Base-by-base conservation (phyloP, 164 flowering plant species). In the Magnolia changhungtana region DNA sequence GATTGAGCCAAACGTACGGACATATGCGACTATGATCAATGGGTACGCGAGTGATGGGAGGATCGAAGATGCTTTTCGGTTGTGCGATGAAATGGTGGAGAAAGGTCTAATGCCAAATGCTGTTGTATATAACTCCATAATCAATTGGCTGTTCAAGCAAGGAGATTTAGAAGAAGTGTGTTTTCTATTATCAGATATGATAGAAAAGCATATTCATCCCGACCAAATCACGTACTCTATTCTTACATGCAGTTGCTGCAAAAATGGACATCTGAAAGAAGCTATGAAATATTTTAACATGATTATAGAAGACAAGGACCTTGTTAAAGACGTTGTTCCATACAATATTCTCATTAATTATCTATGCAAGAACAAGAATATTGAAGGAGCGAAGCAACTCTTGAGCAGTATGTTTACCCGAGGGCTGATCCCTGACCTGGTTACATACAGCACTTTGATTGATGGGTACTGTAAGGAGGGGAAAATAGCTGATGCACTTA, bases 1-100 rank as follows among this genome's bases (percentile, higher is more conserved):
- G 23, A 45, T 83, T 64, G 72, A 83, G 72, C 82, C 83, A n/a
- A 84, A 84, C 80, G 80, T 74, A 13, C 72, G 86, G 55, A 86
- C 84, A n/a, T 86, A 87, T 80, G 87, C 87, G 8, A 84, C 85
- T 75, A 49, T 87, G 67, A 63, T 86, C 27, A 81, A 87, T 81
- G 90, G 86, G 31, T 80, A 84, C 78, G 80, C 81, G 20, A 77
- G 82, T 58, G 78, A n/a, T 29, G 88, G 87, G 68, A 77, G 77
- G 63, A 27, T 80, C 50, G 88, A 84, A 67, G 80, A 75, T 73
- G 87, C 85, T 16, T 70, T 70, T 59, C 61, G 76, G 74, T 45
- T 85, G 72, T 87, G 88, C 73, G 72, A 79, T 79, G 82, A 82
- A 73, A 84, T 87, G 87, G 81, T 83, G 51, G 80, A 83, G 67